A percentile compares a stretch with the other conserved stretches of the same genome.
Conservation (phyloP, 2,329 filamentous ascomycete genomes). For the Neurospora sp. region DNA sequence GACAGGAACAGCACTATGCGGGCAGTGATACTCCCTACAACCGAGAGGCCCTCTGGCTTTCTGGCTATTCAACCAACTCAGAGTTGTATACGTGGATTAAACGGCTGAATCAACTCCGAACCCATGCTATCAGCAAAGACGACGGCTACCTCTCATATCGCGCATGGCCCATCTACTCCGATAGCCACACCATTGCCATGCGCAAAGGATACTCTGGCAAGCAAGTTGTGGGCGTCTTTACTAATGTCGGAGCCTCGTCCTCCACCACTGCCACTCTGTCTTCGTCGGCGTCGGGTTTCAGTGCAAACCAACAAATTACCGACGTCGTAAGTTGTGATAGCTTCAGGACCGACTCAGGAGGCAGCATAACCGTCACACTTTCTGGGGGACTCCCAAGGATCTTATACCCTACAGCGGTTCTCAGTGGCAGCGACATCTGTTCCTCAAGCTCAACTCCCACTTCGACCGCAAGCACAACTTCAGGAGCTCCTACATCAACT, state of each 20-base stretch:
- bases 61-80: constrained; percentile 31
- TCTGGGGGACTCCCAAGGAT: constrained; percentile 31
- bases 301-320: constrained; percentile 21
- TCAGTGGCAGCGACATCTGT: constrained; percentile 27
- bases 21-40: constrained; percentile 33
- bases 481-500: not conserved
- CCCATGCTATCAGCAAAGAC: constrained; percentile 29
- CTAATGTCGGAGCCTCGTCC: constrained; percentile 28
- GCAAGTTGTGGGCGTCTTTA: constrained; percentile 30
- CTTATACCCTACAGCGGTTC: constrained; percentile 25
- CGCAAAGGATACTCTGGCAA: constrained; percentile 30
- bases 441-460: constrained; percentile 2
- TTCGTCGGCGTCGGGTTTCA: constrained; percentile 28
- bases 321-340: constrained; percentile 35
- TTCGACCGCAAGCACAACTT: not conserved
- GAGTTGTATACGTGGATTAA: constrained; percentile 36
- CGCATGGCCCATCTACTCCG: constrained; percentile 28
- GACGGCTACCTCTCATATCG: constrained; percentile 29
- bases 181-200: constrained; percentile 32
- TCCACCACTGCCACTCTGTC: constrained; percentile 23
- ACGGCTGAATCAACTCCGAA: constrained; percentile 40
- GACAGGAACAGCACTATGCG: constrained; percentile 45
- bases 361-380: constrained; percentile 33
- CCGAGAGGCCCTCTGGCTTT: constrained; percentile 40
- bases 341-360: constrained; percentile 30